Conservation (phyloP, 257 asterid genomes). For the Handroanthus guayacan region DNA sequence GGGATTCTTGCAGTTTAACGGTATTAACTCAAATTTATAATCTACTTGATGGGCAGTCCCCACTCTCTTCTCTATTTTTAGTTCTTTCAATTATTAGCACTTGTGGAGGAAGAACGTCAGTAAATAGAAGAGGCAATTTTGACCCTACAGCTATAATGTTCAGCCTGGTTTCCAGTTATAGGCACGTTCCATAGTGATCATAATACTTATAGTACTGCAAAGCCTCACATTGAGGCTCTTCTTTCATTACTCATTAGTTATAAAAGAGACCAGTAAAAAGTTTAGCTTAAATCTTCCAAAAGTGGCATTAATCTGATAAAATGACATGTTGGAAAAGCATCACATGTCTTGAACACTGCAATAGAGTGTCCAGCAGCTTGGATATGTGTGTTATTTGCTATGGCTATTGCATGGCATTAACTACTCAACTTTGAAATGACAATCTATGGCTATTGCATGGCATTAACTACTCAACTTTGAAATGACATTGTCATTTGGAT, state of each 20-base stretch:
- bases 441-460: not conserved
- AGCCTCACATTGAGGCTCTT: not conserved
- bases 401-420: not conserved
- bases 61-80: too few species aligned
- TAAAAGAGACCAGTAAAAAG: not conserved
- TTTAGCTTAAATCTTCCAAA: not conserved
- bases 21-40: too few species aligned
- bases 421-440: not conserved
- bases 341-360: not conserved
- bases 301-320: constrained; percentile 6
- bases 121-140: not conserved
- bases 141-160: not conserved
- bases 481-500: not conserved
- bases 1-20: not conserved
- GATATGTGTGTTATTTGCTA: not conserved
- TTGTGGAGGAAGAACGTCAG: not conserved
- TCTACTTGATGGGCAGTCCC: too few species aligned
- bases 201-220: not conserved
- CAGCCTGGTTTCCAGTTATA: not conserved
- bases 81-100: not conserved
- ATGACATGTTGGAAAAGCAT: not conserved
- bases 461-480: not conserved
- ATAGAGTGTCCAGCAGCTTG: not conserved
- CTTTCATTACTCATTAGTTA: not conserved
- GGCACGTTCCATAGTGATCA: not conserved